phyloP scores from a whole-genome alignment of 768 basidiomycete species.

The Mycena latifolia region DNA sequence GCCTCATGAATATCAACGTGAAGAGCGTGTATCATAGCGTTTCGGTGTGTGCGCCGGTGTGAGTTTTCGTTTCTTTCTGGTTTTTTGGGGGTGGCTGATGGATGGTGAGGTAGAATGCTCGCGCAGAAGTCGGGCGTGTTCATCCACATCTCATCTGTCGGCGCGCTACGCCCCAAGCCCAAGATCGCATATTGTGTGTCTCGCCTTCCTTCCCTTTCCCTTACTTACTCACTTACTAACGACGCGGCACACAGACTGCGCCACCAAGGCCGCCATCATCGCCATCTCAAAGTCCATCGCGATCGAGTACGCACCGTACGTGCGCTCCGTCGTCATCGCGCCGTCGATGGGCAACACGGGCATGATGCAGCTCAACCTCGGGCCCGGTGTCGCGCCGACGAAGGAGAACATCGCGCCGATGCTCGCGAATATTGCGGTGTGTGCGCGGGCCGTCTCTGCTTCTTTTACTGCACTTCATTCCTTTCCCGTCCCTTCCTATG shows the following conservation, averaged over 20 bases:
- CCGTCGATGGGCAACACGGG: slow-evolving; percentile 30
- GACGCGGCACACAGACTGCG: slow-evolving; percentile 18
- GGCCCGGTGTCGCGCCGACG: slow-evolving; percentile 20
- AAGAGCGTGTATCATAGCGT: slow-evolving; percentile 27
- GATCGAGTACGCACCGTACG: slow-evolving; percentile 20
- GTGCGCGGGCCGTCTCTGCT: too few species aligned
- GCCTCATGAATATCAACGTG: slow-evolving; percentile 24
- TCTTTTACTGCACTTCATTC: background rate
- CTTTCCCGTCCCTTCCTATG: too few species aligned
- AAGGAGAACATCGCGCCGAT: slow-evolving; percentile 25
- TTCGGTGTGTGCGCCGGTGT: slow-evolving; percentile 16
- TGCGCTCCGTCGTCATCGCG: slow-evolving; percentile 23
- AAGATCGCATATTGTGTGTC: slow-evolving; percentile 20
- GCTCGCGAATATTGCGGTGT: slow-evolving; percentile 25
- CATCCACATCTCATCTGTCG: slow-evolving; percentile 24
- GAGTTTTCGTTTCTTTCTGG: background rate
- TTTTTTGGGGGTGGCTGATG: too few species aligned
- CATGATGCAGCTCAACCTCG: slow-evolving; percentile 27
- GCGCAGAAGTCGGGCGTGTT: slow-evolving; percentile 25
- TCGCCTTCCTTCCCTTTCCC: background rate
- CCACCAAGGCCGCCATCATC: slow-evolving; percentile 23
- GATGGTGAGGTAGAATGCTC: slow-evolving; percentile 4
- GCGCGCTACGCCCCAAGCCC: slow-evolving; percentile 15
- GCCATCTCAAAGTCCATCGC: slow-evolving; percentile 26
- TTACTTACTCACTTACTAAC: background rate